Percentiles rank a stretch among this genome's conserved stretches.
Evolutionary conservation across 2,329 filamentous ascomycete species (phyloP).

Genomic region (Botrytis aclada): DNA sequence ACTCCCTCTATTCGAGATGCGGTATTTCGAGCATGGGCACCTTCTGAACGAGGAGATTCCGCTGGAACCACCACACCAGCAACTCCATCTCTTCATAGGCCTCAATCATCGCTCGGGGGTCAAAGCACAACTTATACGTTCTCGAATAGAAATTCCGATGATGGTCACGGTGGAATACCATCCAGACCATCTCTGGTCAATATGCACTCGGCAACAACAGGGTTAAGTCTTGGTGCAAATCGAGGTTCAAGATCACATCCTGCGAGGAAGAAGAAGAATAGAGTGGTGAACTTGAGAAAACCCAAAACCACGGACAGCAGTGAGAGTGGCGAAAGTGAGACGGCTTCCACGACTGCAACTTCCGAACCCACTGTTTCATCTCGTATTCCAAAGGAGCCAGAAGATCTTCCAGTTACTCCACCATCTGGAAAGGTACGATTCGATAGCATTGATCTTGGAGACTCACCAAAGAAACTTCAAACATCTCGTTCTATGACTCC

Average conservation of each 20-base stretch:
- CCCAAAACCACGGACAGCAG: conserved; percentile 46
- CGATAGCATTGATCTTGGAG: conserved; percentile 39
- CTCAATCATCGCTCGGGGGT: conserved; percentile 58
- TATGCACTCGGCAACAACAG: conserved; percentile 57
- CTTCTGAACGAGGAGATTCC: conserved; percentile 52
- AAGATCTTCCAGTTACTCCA: conserved; percentile 53
- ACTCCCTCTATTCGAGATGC: conserved; percentile 88
- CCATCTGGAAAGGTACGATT: conserved; percentile 41
- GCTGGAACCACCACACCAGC: conserved; percentile 36
- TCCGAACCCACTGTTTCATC: conserved; percentile 59
- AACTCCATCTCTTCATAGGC: conserved; percentile 55
- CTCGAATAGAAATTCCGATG: conserved; percentile 62
- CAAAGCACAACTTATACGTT: conserved; percentile 67
- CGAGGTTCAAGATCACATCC: conserved; percentile 53
- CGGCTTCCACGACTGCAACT: conserved; percentile 55
- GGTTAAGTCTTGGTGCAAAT: conserved; percentile 60
- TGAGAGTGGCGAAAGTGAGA: conserved; percentile 40
- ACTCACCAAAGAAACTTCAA: conserved; percentile 36
- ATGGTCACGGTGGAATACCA: conserved; percentile 52
- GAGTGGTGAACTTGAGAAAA: conserved; percentile 77
- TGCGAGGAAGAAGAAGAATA: conserved; percentile 75
- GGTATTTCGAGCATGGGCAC: conserved; percentile 89
- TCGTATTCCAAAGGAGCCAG: conserved; percentile 58
- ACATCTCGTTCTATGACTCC: conserved; percentile 17
- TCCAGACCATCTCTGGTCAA: conserved; percentile 66